Percentiles rank a stretch among this genome's conserved stretches.
Evolutionary conservation across 768 basidiomycete genomes (phyloP).

Genomic region (Dentipellis sp.): DNA sequence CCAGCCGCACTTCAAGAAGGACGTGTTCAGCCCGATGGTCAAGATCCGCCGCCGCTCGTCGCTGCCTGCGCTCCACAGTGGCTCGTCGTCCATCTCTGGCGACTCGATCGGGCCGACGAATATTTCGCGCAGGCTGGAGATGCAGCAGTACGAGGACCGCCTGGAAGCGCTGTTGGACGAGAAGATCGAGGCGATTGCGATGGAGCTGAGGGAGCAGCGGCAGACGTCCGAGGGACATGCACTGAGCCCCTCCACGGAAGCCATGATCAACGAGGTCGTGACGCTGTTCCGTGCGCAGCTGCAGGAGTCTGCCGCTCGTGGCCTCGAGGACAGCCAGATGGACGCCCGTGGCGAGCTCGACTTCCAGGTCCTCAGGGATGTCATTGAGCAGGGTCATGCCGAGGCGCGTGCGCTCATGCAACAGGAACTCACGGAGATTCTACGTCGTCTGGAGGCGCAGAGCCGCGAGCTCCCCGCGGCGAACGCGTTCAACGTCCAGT

Average conservation of each 20-base stretch:
- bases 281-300: slow-evolving; percentile 60
- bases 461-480: slow-evolving; percentile 13
- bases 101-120: slow-evolving; percentile 38
- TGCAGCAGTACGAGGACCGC: slow-evolving; percentile 51
- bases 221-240: slow-evolving; percentile 10
- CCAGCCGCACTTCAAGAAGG: slow-evolving; percentile 20
- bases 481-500: slow-evolving; percentile 22
- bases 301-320: slow-evolving; percentile 48
- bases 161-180: slow-evolving; percentile 61
- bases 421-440: slow-evolving; percentile 45
- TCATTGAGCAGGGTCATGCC: slow-evolving; percentile 58
- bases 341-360: slow-evolving; percentile 74
- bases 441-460: slow-evolving; percentile 32
- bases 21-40: slow-evolving; percentile 28
- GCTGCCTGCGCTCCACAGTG: slow-evolving; percentile 35
- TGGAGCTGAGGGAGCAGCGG: slow-evolving; percentile 25
- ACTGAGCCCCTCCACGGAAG: slow-evolving; percentile 41
- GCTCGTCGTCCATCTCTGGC: slow-evolving; percentile 34
- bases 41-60: slow-evolving; percentile 22
- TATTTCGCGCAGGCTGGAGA: slow-evolving; percentile 44
- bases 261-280: slow-evolving; percentile 57
- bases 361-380: slow-evolving; percentile 63
- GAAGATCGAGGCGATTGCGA: slow-evolving; percentile 46
- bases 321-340: slow-evolving; percentile 51
- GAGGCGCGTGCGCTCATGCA: slow-evolving; percentile 50